Evolutionary conservation across 2,329 filamentous ascomycete species (phyloP), one percentile per base, ranked within the genome.

Genomic region (Cercospora brassicicola): DNA sequence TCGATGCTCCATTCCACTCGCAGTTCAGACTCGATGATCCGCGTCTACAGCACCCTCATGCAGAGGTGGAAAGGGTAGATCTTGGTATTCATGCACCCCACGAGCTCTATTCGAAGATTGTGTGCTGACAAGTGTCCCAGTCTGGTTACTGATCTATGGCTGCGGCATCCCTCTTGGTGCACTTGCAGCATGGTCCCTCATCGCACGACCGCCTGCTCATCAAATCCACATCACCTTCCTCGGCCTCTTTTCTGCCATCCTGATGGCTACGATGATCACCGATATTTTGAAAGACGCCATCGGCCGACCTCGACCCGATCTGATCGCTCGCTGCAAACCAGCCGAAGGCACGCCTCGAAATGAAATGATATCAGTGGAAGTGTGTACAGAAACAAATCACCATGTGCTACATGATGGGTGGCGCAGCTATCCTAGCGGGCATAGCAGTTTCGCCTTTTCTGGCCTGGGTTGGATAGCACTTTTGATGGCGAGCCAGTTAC

Each of bases 1-100:
- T 91, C 74, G 86, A 92, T 74, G 89, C 90, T 69, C 95, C 95
- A 0, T 98, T 98, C 78, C 93, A 98, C 79, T 93, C 92, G 81
- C 91, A 97, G 88, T 98, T 99, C 82, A 91, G 88, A 71, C 87
- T 98, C 70, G 91, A 93, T 78, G 93, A 98, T 78, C 86, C 91
- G 26, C 84, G 88, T 60, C 93, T 98, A 68, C 90, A 92, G 71
- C 97, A 91, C 76, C 95, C 95, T 0, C 91, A 96, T 80, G 93
- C 95, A 23, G 85, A 90, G 66, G 81, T 90, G 61, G 94, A 99
- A 80, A 88, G 93, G 70, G 95, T 99, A 0, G 85, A 93, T 7
- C 89, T 96, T 13, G 78, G 90, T 91, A 84, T 73, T 5, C 2
- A 23, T 3, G 3, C 4, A 28, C 2, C 7, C 20, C 6, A 15